A percentile compares a stretch with the other conserved stretches of the same genome.
phyloP scores from a whole-genome alignment of 768 basidiomycete species.

The Russula abietina region DNA sequence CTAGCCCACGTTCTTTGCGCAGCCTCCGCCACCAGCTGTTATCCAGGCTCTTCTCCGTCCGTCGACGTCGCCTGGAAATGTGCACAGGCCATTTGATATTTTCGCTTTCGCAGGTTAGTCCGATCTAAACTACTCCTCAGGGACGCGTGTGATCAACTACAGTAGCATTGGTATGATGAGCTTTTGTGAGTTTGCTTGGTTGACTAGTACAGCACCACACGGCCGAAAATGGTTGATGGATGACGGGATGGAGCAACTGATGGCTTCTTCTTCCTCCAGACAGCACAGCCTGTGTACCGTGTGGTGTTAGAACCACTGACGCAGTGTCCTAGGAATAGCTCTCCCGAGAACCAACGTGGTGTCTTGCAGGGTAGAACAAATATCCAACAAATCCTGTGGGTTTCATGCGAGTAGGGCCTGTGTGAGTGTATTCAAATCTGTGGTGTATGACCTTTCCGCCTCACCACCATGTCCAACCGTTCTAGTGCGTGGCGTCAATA shows the following conservation, averaged over 20 bases:
- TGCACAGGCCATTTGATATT: neutral
- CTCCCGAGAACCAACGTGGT: neutral
- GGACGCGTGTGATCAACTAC: neutral
- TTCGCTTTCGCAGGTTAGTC: neutral
- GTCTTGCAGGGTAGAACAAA: neutral
- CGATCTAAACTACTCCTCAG: neutral
- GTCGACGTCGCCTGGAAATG: too few relatives aligned
- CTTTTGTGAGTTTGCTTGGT: neutral
- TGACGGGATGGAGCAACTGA: neutral
- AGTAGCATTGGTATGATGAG: neutral
- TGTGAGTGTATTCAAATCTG: too few relatives aligned
- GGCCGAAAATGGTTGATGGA: neutral
- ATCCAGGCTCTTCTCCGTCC: neutral
- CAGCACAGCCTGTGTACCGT: neutral
- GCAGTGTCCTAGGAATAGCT: neutral
- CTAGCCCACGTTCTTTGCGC: neutral
- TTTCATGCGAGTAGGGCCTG: too few relatives aligned
- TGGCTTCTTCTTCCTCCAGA: neutral
- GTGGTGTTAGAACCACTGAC: neutral
- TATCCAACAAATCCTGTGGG: too few relatives aligned
- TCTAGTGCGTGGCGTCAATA: too few relatives aligned
- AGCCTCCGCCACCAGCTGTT: constrained; percentile 1
- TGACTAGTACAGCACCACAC: neutral
- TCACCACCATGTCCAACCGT: too few relatives aligned
- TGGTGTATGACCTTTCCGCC: too few relatives aligned